A percentile compares a stretch with the other conserved stretches of the same genome.
Evolutionary conservation across 2,329 filamentous ascomycete species (phyloP).

Genomic region (Chaetoscypha palmicola): DNA sequence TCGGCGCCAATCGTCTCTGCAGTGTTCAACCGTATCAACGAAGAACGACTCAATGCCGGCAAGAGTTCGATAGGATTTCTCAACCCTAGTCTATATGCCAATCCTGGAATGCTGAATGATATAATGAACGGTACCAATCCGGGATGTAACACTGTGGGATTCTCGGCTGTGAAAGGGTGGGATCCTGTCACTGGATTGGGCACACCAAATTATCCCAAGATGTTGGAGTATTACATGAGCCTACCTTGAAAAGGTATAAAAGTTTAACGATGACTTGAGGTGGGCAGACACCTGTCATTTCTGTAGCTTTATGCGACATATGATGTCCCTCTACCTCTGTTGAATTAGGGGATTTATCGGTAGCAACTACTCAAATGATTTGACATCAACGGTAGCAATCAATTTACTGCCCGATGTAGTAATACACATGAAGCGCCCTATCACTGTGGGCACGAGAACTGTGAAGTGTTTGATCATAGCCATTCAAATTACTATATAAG

Average conservation of each 20-base stretch:
- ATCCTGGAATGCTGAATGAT: constrained; percentile 32
- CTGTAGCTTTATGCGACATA: too few species aligned
- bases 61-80: constrained; percentile 46
- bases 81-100: constrained; percentile 43
- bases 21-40: constrained; percentile 44
- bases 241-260: constrained; percentile 14
- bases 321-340: too few species aligned
- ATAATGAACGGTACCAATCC: constrained; percentile 28
- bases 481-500: too few species aligned
- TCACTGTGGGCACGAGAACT: too few species aligned
- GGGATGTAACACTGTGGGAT: constrained; percentile 28
- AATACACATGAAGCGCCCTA: too few species aligned
- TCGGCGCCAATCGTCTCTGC: constrained; percentile 42
- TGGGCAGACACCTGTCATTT: too few species aligned
- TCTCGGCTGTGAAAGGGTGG: constrained; percentile 29
- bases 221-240: constrained; percentile 20
- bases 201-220: constrained; percentile 27
- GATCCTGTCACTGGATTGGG: constrained; percentile 27
- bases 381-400: too few species aligned
- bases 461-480: too few species aligned
- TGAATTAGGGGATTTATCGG: too few species aligned
- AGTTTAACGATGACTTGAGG: too few species aligned
- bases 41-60: constrained; percentile 39
- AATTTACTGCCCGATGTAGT: too few species aligned
- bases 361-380: too few species aligned